Percentiles rank a stretch among this genome's conserved stretches.
These are phyloP conservation scores for Climacium dendroides DNA, from an alignment of 225 moss, liverwort and hornwort species.

Conservation along the genomic window DNA sequence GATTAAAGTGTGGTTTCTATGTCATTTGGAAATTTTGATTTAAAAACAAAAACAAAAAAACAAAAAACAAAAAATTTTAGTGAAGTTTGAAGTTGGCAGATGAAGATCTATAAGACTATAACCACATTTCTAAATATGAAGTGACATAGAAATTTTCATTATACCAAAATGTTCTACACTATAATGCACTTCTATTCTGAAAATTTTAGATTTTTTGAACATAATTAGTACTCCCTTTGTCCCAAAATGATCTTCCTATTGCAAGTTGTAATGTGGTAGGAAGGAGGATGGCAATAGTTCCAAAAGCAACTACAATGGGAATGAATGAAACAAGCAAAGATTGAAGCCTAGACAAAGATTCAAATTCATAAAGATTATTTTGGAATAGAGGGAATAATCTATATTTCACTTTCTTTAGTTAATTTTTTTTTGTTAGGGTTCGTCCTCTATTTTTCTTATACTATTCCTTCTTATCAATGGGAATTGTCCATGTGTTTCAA, in stretches of 20 bases:
- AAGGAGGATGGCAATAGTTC: fast-evolving
- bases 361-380: neutral
- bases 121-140: neutral
- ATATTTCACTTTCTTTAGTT: no score
- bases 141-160: neutral
- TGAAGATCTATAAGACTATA: neutral
- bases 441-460: no score
- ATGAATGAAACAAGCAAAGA: neutral
- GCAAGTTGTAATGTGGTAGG: fast-evolving
- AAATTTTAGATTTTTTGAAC: neutral
- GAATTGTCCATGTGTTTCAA: no score
- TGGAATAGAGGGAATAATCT: fast-evolving
- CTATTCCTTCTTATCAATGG: no score
- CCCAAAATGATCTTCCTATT: fast-evolving
- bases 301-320: fast-evolving
- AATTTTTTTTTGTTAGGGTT: no score
- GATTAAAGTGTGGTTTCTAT: neutral
- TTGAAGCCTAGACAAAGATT: fast-evolving
- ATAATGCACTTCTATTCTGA: neutral
- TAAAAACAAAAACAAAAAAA: no score
- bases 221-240: fast-evolving
- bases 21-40: neutral
- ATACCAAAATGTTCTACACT: no score
- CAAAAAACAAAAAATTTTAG: neutral
- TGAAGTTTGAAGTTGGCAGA: neutral